Conservation (phyloP, 495 filamentous ascomycete species). For the Penicillium nucicola region DNA sequence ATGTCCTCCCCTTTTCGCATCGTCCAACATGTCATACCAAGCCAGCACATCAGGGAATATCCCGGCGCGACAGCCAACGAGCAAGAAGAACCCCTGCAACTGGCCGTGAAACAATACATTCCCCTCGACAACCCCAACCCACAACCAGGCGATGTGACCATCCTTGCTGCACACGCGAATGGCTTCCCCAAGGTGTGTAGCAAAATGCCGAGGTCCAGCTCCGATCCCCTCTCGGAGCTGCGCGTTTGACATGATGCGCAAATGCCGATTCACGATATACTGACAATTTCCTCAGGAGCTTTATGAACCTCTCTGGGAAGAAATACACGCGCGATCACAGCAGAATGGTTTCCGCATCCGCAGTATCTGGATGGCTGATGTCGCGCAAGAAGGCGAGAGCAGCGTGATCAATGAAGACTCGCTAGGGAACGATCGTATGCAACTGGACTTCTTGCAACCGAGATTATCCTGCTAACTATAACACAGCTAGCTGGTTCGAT, state of each 20-base stretch:
- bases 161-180: conserved; percentile 82
- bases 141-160: conserved; percentile 71
- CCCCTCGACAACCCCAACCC: conserved; percentile 63
- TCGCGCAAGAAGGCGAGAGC: conserved; percentile 71
- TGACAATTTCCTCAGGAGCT: conserved; percentile 55
- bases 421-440: conserved; percentile 76
- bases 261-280: not conserved
- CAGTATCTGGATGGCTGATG: conserved; percentile 84
- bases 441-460: not conserved
- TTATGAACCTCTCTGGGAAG: conserved; percentile 85
- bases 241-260: not conserved
- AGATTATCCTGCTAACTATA: conserved; percentile 2
- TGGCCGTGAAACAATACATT: conserved; percentile 82
- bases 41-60: conserved; percentile 73
- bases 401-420: conserved; percentile 69
- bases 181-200: conserved; percentile 75
- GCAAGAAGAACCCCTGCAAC: conserved; percentile 59
- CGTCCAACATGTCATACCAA: conserved; percentile 59
- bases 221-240: not conserved
- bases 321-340: conserved; percentile 55
- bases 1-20: conserved; percentile 46
- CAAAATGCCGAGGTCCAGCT: not conserved
- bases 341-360: conserved; percentile 65
- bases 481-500: conserved; percentile 76
- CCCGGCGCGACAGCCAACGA: conserved; percentile 56